Percentiles rank a stretch among this genome's conserved stretches.
These are phyloP conservation scores for Mortierella sp. DNA, from an alignment of 371 early-diverging fungal species.

Conservation along the genomic window DNA sequence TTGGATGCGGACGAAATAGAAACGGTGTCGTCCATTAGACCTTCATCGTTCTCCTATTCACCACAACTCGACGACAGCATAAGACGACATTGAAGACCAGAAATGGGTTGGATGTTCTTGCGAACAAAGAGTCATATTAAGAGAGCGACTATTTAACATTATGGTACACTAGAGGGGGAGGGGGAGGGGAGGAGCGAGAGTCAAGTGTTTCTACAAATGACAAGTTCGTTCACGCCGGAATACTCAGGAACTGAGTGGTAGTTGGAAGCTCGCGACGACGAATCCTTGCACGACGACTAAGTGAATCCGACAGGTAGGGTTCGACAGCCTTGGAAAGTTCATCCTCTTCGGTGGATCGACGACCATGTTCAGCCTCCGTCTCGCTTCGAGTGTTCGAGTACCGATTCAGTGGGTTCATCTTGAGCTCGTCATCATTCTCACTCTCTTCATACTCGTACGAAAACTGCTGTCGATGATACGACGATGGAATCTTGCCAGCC, in stretches of 20 bases:
- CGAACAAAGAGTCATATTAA: too few relatives aligned
- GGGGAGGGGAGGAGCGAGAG: background rate
- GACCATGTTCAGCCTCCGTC: slow-evolving; percentile 52
- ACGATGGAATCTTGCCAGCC: too few relatives aligned
- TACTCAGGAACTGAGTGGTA: slow-evolving; percentile 32
- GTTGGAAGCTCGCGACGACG: slow-evolving; percentile 23
- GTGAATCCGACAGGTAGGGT: slow-evolving; percentile 49
- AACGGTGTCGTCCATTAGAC: too few relatives aligned
- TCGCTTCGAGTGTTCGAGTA: slow-evolving; percentile 36
- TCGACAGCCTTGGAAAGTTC: slow-evolving; percentile 49
- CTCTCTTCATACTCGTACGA: slow-evolving; percentile 12
- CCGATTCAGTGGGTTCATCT: background rate
- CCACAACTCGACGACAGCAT: too few relatives aligned
- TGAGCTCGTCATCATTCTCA: slow-evolving; percentile 16
- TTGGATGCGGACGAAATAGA: too few relatives aligned
- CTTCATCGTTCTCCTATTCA: too few relatives aligned
- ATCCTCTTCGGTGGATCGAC: slow-evolving; percentile 50
- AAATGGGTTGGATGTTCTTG: too few relatives aligned
- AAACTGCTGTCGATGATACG: background rate
- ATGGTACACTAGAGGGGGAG: slow-evolving; percentile 5
- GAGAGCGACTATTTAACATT: slow-evolving; percentile 28
- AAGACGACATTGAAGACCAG: too few relatives aligned
- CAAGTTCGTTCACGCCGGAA: slow-evolving; percentile 8
- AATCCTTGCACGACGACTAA: slow-evolving; percentile 44
- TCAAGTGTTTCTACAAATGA: background rate